Evolutionary conservation across 2,329 filamentous ascomycete species (phyloP).

Genomic region (Alternaria burnsii): DNA sequence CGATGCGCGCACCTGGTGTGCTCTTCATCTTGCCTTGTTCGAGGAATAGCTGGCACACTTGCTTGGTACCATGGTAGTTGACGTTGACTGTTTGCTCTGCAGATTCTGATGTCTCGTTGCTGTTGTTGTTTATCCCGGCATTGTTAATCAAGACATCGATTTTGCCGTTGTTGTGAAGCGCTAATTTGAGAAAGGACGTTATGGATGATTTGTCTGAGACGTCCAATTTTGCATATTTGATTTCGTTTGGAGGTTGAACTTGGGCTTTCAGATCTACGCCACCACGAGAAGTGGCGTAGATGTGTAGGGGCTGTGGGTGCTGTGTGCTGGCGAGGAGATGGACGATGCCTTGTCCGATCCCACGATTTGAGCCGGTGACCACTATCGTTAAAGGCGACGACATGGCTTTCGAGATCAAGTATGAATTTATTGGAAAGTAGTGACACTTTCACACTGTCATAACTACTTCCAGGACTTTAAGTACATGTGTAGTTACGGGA

Average conservation of each 20-base stretch:
- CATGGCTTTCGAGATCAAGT: slow-evolving; percentile 11
- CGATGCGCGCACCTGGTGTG: slow-evolving; percentile 22
- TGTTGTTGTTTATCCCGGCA: slow-evolving; percentile 30
- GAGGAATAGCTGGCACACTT: slow-evolving; percentile 27
- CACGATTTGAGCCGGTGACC: slow-evolving; percentile 35
- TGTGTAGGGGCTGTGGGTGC: slow-evolving; percentile 19
- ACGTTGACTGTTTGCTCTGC: slow-evolving; percentile 20
- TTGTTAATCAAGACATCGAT: slow-evolving; percentile 36
- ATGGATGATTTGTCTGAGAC: slow-evolving; percentile 25
- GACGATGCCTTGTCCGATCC: slow-evolving; percentile 33
- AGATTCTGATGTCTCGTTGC: slow-evolving; percentile 16
- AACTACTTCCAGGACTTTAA: not conserved
- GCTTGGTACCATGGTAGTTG: slow-evolving; percentile 30
- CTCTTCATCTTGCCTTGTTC: slow-evolving; percentile 8
- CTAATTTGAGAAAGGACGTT: slow-evolving; percentile 17
- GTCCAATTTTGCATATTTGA: slow-evolving; percentile 27
- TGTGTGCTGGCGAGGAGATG: slow-evolving; percentile 28
- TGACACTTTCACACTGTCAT: not conserved
- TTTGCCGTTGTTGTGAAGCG: slow-evolving; percentile 6
- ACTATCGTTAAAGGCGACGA: slow-evolving; percentile 24
- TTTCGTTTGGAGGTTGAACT: slow-evolving; percentile 11
- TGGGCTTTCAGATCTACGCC: slow-evolving; percentile 23
- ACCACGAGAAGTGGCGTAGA: slow-evolving; percentile 32
- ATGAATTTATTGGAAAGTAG: not conserved
- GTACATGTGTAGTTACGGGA: not conserved